Base-by-base conservation (phyloP, 1,284 basidiomycete species). In the Wolfiporia cocos region DNA sequence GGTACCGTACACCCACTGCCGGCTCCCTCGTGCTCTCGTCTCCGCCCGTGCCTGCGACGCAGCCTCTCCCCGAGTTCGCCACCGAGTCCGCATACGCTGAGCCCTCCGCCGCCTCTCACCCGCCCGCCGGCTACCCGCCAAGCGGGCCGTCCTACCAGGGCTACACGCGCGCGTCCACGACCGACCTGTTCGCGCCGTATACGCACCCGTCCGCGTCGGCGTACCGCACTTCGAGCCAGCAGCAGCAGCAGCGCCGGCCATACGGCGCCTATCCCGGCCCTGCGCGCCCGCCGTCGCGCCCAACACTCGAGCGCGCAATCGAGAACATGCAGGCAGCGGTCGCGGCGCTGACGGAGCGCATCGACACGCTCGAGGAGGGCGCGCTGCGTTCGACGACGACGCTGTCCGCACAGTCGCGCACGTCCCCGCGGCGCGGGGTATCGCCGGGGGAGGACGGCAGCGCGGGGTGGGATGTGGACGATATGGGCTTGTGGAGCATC, bases 241-340 rank as follows among this genome's bases (percentile, higher is more conserved):
- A 65, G 3, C 63, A 63, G 48, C 69, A 63, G 50, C 69, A 63
- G 50, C 65, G 45, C 11, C 48, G 57, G 50, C 45, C 50, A 50
- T 68, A 50, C 61, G 64, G 51, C 3, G 49, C 55, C 6, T 48
- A 49, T 32, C 18, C 34, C 19, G 49, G 46, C 7, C 39, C 47
- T 14, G 48, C 55, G 19, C 57, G 57, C 19, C 58, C 60, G 2
- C 43, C 57, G 2, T 59, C 61, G 4, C 49, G 53, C 5, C 49
- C 49, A 1, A 37, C 61, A 6, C 65, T 92, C 35, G 87, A 91
- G 57, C 73, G 74, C 40, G 86, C 85, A 0, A 68, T 95, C 10
- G 87, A 92, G 59, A 82, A 78, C 49, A 78, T 93, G 42, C 94
- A 98, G 59, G 83, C 86, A 0, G 90, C 93, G 44, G 69, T 98